Evolutionary conservation across 768 basidiomycete species (phyloP), one percentile per base, ranked within the genome.

Genomic region (Kwoniella newhampshirensis): DNA sequence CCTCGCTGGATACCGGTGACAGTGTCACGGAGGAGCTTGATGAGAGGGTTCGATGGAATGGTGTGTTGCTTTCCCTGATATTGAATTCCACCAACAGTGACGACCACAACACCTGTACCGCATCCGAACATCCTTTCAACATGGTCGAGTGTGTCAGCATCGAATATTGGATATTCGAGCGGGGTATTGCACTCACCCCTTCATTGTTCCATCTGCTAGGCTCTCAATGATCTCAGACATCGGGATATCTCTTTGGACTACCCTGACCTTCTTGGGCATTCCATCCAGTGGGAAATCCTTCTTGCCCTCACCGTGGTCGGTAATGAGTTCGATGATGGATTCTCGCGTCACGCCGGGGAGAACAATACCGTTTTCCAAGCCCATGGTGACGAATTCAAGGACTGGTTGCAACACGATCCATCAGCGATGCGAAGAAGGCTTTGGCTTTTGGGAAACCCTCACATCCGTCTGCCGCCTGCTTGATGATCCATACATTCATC

Each of bases 401-500:
- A 56, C 70, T 72, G 35, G 11, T 17, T 11, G 23, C 20, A 21
- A 48, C 32, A 9, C 5, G 17, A 28, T 13, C 7, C 7, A 32
- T 32, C 13, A 32, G 32, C 32, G 7, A 32, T 37, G 30, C 32
- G 28, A 40, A 30, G 18, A 3, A 6, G 23, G 5, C 18, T 5
- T 11, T 5, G 25, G 25, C 32, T 25, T 6, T 43, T 27, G 27
- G 21, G 27, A 15, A 20, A 13, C 28, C 6, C 68, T 60, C 48
- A 69, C 68, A 62, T 20, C 70, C 68, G 44, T 72, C 68, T 25
- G 42, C 21, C n/a, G 70, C 67, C 51, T 72, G 51, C 39, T 72
- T 72, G 65, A 72, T 65, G 53, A 72, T 69, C 32, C 55, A 69
- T 1, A 72, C 64, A 48, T 72, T 72, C 70, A 72, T 72, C 1